phyloP scores from a whole-genome alignment of 495 filamentous ascomycete genomes.

The Rhypophila decipiens region DNA sequence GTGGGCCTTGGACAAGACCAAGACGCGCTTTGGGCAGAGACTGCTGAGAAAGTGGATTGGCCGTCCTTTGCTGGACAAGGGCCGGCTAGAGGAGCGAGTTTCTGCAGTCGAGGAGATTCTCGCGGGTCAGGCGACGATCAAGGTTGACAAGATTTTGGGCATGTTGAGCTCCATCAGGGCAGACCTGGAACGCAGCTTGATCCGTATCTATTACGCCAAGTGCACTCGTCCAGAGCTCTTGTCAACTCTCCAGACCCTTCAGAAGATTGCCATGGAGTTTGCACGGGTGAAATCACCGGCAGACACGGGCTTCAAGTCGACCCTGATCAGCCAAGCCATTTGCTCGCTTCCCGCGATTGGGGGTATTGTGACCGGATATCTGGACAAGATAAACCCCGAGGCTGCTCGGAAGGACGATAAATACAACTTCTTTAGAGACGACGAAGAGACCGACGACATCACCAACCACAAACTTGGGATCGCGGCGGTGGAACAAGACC shows the following conservation, averaged over 20 bases:
- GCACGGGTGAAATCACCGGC: slow-evolving; percentile 53
- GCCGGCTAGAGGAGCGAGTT: slow-evolving; percentile 73
- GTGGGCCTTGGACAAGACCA: slow-evolving; percentile 91
- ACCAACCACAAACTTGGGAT: slow-evolving; percentile 87
- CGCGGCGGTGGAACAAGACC: slow-evolving; percentile 77
- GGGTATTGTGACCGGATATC: slow-evolving; percentile 59
- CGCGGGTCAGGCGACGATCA: slow-evolving; percentile 53
- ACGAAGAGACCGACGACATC: slow-evolving; percentile 79
- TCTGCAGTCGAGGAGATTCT: slow-evolving; percentile 84
- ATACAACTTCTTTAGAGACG: slow-evolving; percentile 85
- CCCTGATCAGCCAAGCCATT: slow-evolving; percentile 65
- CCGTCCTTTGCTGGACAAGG: slow-evolving; percentile 75
- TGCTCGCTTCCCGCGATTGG: slow-evolving; percentile 69
- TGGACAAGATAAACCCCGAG: slow-evolving; percentile 80
- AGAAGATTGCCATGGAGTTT: slow-evolving; percentile 72
- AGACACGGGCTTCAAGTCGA: slow-evolving; percentile 69
- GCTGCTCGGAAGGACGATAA: slow-evolving; percentile 86
- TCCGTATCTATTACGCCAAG: slow-evolving; percentile 95
- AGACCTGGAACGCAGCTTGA: slow-evolving; percentile 86
- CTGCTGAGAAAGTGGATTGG: slow-evolving; percentile 94
- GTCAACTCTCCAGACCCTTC: slow-evolving; percentile 74
- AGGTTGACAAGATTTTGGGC: slow-evolving; percentile 64
- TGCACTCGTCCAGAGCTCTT: slow-evolving; percentile 89
- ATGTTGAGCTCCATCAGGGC: slow-evolving; percentile 65
- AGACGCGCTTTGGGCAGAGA: slow-evolving; percentile 82